Evolutionary conservation across 441 rosid species (phyloP).

Genomic region (Gossypium lobatum): DNA sequence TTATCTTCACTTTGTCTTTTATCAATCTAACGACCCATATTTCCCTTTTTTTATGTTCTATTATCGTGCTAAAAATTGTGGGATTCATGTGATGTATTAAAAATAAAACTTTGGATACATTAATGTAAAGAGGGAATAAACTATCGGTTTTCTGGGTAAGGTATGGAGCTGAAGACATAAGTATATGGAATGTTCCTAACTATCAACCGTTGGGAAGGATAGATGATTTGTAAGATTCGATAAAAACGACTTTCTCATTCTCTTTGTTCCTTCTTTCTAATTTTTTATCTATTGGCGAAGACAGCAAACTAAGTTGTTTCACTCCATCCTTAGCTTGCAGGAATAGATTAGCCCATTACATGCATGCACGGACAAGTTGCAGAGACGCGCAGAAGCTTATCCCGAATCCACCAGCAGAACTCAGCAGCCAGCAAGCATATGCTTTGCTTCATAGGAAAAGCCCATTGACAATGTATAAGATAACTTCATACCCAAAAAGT

Average conservation of each 20-base stretch:
- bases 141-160: constrained; percentile 14
- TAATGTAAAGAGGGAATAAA: not conserved
- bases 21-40: not conserved
- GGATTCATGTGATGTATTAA: not conserved
- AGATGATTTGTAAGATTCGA: constrained; percentile 19
- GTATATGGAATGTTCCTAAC: constrained; percentile 4
- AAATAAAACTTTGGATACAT: not conserved
- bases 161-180: constrained; percentile 8
- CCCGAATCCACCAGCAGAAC: constrained; percentile 24
- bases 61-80: not conserved
- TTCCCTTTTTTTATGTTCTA: too few relatives aligned
- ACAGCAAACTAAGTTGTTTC: constrained; percentile 19
- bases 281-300: not conserved
- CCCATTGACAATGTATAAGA: not conserved
- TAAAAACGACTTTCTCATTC: constrained; percentile 25
- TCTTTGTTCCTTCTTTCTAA: constrained; percentile 1
- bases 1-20: not conserved
- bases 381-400: constrained; percentile 20
- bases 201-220: constrained; percentile 10
- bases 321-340: constrained; percentile 19
- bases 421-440: not conserved
- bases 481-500: not conserved
- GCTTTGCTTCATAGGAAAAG: not conserved
- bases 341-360: constrained; percentile 25
- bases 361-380: constrained; percentile 29